phyloP scores from a whole-genome alignment of 306 rosid species.

The Glycine soja region DNA sequence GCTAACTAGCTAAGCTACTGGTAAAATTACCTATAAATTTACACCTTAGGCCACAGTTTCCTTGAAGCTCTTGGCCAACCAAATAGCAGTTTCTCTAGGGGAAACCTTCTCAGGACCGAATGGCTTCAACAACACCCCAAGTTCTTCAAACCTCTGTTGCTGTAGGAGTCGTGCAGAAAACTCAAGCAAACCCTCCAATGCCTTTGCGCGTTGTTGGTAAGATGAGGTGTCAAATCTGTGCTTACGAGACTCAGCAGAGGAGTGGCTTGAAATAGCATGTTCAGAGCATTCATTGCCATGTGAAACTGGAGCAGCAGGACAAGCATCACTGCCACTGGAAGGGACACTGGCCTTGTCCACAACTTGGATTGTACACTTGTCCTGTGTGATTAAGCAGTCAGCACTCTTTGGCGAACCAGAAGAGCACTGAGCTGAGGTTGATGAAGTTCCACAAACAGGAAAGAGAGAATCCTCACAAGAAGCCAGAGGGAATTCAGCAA shows the following conservation, averaged over 20 bases:
- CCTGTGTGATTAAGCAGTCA: constrained; percentile 77
- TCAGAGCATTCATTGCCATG: constrained; percentile 57
- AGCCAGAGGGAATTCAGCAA: constrained; percentile 87
- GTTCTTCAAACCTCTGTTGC: constrained; percentile 83
- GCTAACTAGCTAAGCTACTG: constrained; percentile 26
- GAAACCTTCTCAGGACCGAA: constrained; percentile 96
- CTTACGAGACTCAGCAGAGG: constrained; percentile 66
- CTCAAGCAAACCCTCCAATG: constrained; percentile 94
- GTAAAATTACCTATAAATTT: neutral
- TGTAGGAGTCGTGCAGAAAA: constrained; percentile 89
- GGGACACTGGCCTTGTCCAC: constrained; percentile 60
- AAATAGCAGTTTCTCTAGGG: constrained; percentile 96
- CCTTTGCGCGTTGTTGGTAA: constrained; percentile 84
- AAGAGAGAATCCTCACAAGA: constrained; percentile 64
- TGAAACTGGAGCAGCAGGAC: constrained; percentile 55
- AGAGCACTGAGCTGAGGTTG: constrained; percentile 67
- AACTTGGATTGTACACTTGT: constrained; percentile 81
- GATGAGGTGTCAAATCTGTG: constrained; percentile 81
- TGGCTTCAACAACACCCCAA: constrained; percentile 90
- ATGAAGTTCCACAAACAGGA: constrained; percentile 55
- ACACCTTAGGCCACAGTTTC: constrained; percentile 52
- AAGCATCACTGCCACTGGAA: constrained; percentile 48
- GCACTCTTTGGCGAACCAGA: constrained; percentile 60
- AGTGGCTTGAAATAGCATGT: constrained; percentile 75
- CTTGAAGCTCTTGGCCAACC: constrained; percentile 96